Conservation (phyloP, 2,329 filamentous ascomycete species). For the Trichoderma hamatum region DNA sequence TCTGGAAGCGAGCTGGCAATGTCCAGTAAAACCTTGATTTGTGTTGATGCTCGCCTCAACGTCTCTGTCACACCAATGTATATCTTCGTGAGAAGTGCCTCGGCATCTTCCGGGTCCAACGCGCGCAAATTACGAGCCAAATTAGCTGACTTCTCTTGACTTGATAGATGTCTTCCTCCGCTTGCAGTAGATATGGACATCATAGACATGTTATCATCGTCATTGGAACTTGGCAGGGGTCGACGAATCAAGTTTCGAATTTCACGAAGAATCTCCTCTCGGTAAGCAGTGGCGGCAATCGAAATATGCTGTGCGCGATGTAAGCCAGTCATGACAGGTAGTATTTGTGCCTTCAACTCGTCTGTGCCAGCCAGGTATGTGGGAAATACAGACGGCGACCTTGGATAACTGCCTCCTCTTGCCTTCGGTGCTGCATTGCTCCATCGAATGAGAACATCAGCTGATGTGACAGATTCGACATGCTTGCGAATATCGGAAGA, state of each 20-base stretch:
- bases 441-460: constrained; percentile 83
- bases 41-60: constrained; percentile 79
- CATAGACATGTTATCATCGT: constrained; percentile 91
- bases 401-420: constrained; percentile 64
- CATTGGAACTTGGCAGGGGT: constrained; percentile 86
- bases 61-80: constrained; percentile 90
- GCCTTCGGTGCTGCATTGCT: constrained; percentile 73
- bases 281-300: constrained; percentile 79
- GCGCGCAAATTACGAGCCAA: constrained; percentile 85
- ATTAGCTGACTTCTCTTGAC: constrained; percentile 87
- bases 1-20: constrained; percentile 76
- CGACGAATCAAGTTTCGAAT: constrained; percentile 82
- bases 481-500: constrained; percentile 82
- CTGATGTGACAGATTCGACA: constrained; percentile 68
- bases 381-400: constrained; percentile 71
- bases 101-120: constrained; percentile 80
- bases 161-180: constrained; percentile 68
- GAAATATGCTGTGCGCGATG: constrained; percentile 78
- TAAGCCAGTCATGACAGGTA: constrained; percentile 75
- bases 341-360: constrained; percentile 69
- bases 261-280: constrained; percentile 82
- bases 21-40: constrained; percentile 93
- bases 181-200: constrained; percentile 79
- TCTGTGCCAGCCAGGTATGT: constrained; percentile 76
- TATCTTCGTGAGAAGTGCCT: constrained; percentile 77